Evolutionary conservation across 148 eudicot species (phyloP), one percentile per base, ranked within the genome.

Genomic region (Rhododendron simsii): DNA sequence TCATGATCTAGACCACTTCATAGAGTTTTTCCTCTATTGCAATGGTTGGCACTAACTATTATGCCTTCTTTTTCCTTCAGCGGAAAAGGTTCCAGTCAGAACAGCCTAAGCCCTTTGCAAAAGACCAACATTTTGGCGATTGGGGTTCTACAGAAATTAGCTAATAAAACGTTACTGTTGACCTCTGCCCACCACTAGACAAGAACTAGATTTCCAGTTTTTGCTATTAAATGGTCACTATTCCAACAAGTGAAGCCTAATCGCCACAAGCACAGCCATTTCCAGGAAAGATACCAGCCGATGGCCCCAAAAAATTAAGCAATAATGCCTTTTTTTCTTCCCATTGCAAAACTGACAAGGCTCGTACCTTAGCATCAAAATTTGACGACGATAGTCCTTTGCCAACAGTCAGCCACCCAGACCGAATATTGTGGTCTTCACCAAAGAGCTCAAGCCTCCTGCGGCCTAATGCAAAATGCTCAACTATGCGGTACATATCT

Each of bases 391-490:
- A 61, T 61, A 61, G 69, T 61, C 69, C 69, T 61, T 61, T 61
- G 69, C 69, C 69, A 61, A 96, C 89, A 23, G 99, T 96, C 89
- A 96, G 91, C 99, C 99, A 96, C 86, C 99, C 98, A 84, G 94
- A 41, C 80, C 95, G 91, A 84, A 95, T 96, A 84, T 96, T 95
- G 89, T 96, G 98, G 84, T 96, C 99, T 90, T 92, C 99, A 26
- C 99, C 99, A 86, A 96, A 96, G 6, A 96, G 96, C 87, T 96
- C 99, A 85, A 96, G 90, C 85, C 99, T 93, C 88, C 98, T 89
- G 84, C 99, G 93, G 23, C 99, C 98, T 84, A 96, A 94, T 67
- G 96, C 94, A 92, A 96, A 96, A 93, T 96, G 98, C 95, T 96
- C 99, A 85, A 96, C 85, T 74, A 96, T 96, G 45, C 98, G 90